phyloP scores from a whole-genome alignment of 306 rosid species.

The Malus domestica region ASM211411v1 NC_041803.1:20048501-20049000 shows the following conservation, averaged over 20 bases:
- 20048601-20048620: too few relatives aligned
- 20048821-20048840: background rate
- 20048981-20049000: constrained; percentile 43
- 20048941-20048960: constrained; percentile 33
- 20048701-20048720: background rate
- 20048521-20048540: background rate
- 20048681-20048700: background rate
- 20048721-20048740: background rate
- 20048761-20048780: background rate
- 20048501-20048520: background rate
- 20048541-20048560: background rate
- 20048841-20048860: background rate
- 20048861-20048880: background rate
- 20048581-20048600: background rate
- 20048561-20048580: background rate
- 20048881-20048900: background rate
- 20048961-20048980: constrained; percentile 39
- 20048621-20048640: too few relatives aligned
- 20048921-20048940: constrained; percentile 26
- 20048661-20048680: background rate
- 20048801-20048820: background rate
- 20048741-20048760: background rate
- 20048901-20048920: background rate
- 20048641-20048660: background rate
- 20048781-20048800: background rate